phyloP scores from a whole-genome alignment of 352 stramenopile species.

The Globisporangium canariense region DNA sequence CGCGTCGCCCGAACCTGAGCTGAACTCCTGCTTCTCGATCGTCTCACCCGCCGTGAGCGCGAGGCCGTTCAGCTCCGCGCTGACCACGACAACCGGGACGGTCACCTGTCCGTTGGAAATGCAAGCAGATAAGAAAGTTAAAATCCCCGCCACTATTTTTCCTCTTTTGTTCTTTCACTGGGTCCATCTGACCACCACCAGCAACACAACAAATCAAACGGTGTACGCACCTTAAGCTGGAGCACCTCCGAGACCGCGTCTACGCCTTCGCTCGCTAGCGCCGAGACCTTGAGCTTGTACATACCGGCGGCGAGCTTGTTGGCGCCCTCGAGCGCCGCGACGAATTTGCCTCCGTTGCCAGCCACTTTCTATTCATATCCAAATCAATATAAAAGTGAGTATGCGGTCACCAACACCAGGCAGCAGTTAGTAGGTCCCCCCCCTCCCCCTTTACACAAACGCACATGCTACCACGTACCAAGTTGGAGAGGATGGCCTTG shows the following conservation, averaged over 20 bases:
- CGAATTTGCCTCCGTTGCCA: slow-evolving; percentile 60
- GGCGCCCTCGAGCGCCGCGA: slow-evolving; percentile 34
- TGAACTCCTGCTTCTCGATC: slow-evolving; percentile 50
- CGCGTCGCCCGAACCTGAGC: slow-evolving; percentile 49
- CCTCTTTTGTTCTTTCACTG: background rate
- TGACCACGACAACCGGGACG: slow-evolving; percentile 54
- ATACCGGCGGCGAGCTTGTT: slow-evolving; percentile 53
- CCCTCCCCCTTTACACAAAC: background rate
- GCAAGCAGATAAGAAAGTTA: background rate
- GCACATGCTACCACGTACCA: slow-evolving; percentile 32
- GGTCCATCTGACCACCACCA: slow-evolving; percentile 1
- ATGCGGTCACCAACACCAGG: background rate
- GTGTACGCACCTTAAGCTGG: slow-evolving; percentile 47
- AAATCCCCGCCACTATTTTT: background rate
- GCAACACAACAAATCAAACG: background rate
- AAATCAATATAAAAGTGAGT: background rate
- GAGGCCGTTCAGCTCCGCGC: slow-evolving; percentile 51
- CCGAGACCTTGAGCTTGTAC: slow-evolving; percentile 82
- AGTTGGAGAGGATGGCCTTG: slow-evolving; percentile 43
- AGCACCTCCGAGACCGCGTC: slow-evolving; percentile 53
- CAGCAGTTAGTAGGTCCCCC: background rate
- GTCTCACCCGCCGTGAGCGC: slow-evolving; percentile 49
- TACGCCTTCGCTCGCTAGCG: slow-evolving; percentile 31
- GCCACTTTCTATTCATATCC: slow-evolving; percentile 41
- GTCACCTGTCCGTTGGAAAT: slow-evolving; percentile 31